Evolutionary conservation across 179 eudicot genomes (phyloP), one percentile per base, ranked within the genome.

Genomic region (Silene coronaria): DNA sequence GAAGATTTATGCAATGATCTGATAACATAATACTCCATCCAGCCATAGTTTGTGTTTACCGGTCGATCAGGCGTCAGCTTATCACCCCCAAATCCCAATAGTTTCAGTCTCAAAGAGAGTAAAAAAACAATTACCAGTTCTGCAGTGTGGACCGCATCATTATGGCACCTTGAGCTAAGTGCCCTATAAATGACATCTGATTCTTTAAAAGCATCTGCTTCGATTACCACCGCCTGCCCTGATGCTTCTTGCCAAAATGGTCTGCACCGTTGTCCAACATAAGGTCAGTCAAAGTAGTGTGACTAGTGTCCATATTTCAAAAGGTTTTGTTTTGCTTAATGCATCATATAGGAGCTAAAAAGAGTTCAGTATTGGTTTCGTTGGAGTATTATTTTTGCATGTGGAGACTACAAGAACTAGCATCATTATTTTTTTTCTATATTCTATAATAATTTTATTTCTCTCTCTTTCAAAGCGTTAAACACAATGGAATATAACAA

Each of bases 131-230:
- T 65, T 88, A 95, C 99, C 91, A 93, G 82, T 83, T 96, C 99
- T 53, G 99, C 97, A 10, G 97, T 96, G 81, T 91, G 97, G 77
- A 93, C 93, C 81, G 95, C 90, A 82, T 96, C 99, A 48, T 91
- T 88, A 79, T 92, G 95, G 65, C 91, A 95, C 58, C 93, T 84
- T 13, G 97, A 88, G 86, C 89, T 89, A 64, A 96, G 97, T 71
- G 97, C 99, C 82, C 71, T 89, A 75, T 96, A 96, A 48, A 93
- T 91, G 70, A 96, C 93, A 73, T 96, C 99, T 2, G 97, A 85
- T 77, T 96, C 99, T 75, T 96, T 96, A 87, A 96, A 96, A 32
- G 99, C 99, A 77, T 96, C 97, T 66, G 99, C 97, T 80, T 96
- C 99, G 79, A 96, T 93, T 57, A 96, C 84, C 74, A 96, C 99